These are phyloP conservation scores for Eimeria sp. DNA, from an alignment of 169 alveolate genomes.

Conservation along the genomic window DNA sequence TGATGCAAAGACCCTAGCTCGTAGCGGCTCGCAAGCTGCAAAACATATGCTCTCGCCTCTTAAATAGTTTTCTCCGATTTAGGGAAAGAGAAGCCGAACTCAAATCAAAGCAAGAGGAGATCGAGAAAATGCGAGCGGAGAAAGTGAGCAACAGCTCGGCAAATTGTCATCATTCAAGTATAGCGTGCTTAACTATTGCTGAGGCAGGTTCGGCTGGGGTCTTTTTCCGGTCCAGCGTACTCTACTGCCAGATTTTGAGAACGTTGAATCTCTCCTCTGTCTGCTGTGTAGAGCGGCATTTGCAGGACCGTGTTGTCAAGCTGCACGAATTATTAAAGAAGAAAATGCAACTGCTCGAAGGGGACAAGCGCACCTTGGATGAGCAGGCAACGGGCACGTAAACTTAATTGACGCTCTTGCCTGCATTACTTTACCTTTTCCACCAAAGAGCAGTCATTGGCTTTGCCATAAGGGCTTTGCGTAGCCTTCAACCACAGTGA, in stretches of 20 bases:
- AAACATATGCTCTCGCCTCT: not conserved
- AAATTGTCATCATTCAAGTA: not conserved
- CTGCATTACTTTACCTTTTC: not conserved
- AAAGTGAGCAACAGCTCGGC: not conserved
- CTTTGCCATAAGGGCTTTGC: too few relatives aligned
- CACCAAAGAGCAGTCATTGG: not conserved
- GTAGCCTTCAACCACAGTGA: not conserved
- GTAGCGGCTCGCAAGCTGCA: not conserved
- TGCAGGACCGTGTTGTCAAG: conserved; percentile 79
- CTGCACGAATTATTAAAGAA: conserved; percentile 72
- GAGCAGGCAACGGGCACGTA: conserved; percentile 67
- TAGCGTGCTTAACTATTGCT: not conserved
- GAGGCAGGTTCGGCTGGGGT: not conserved
- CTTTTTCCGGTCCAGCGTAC: not conserved
- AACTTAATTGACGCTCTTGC: too few relatives aligned
- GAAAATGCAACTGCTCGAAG: conserved; percentile 85
- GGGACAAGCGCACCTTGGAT: conserved; percentile 86
- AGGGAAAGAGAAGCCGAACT: conserved; percentile 82
- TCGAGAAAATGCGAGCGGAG: conserved; percentile 61
- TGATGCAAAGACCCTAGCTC: not conserved
- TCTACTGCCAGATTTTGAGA: not conserved
- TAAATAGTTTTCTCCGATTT: not conserved
- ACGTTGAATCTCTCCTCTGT: not conserved
- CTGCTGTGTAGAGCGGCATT: not conserved
- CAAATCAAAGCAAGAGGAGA: conserved; percentile 52